Evolutionary conservation across 2,329 filamentous ascomycete genomes (phyloP).

Genomic region (Colletotrichum sp.): DNA sequence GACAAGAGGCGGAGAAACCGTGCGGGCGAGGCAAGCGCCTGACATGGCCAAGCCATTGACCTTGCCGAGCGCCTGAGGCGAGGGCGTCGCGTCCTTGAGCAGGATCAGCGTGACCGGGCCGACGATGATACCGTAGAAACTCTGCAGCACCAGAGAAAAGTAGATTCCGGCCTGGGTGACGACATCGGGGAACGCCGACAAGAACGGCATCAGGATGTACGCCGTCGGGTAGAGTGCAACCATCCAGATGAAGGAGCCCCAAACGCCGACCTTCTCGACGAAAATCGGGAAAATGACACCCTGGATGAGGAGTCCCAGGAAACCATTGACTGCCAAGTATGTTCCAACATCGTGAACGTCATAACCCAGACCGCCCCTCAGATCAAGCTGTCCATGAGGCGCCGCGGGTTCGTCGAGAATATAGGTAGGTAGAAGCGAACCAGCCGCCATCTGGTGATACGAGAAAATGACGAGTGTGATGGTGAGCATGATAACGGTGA

Average conservation of each 20-base stretch:
- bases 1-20: conserved; percentile 70
- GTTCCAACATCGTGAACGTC: conserved; percentile 68
- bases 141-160: conserved; percentile 67
- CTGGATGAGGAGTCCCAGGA: conserved; percentile 76
- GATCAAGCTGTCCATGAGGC: conserved; percentile 35
- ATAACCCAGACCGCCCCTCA: conserved; percentile 69
- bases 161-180: conserved; percentile 68
- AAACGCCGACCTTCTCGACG: conserved; percentile 68
- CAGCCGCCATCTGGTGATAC: conserved; percentile 52
- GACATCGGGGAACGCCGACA: conserved; percentile 60
- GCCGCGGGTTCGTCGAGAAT: conserved; percentile 40
- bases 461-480: conserved; percentile 43
- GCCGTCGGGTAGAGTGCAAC: conserved; percentile 69
- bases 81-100: conserved; percentile 73
- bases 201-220: conserved; percentile 73
- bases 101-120: conserved; percentile 74
- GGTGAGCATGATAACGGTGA: conserved; percentile 46
- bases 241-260: conserved; percentile 69
- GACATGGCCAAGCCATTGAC: conserved; percentile 77
- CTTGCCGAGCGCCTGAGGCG: conserved; percentile 65
- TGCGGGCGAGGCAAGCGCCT: conserved; percentile 74
- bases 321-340: conserved; percentile 72
- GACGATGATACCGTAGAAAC: conserved; percentile 70
- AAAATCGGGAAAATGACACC: conserved; percentile 72
- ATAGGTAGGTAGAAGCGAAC: conserved; percentile 45